Conservation (phyloP, 495 filamentous ascomycete species). For the Hypoxylon perforatum region DNA sequence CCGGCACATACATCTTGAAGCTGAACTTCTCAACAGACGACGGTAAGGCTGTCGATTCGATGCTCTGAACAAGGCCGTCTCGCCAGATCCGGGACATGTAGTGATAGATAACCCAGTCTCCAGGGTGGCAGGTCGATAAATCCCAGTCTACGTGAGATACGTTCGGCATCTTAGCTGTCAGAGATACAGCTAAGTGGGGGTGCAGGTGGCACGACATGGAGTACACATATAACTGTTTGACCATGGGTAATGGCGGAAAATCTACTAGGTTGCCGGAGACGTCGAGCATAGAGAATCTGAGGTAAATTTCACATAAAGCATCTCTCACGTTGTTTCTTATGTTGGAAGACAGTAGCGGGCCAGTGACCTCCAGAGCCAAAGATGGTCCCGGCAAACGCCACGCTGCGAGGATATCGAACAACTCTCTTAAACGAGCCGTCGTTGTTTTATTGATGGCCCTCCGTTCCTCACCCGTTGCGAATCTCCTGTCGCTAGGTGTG, state of each 20-base stretch:
- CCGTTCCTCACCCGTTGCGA: neutral
- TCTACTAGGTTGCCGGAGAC: neutral
- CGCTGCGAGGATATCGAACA: neutral
- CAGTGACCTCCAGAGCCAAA: neutral
- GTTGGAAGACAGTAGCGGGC: neutral
- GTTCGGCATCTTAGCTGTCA: constrained; percentile 1
- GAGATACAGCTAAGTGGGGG: neutral
- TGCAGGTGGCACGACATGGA: neutral
- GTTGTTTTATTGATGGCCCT: neutral
- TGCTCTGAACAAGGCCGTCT: neutral
- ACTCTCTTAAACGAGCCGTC: neutral
- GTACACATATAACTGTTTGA: constrained; percentile 1
- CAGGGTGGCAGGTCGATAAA: neutral
- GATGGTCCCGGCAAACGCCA: constrained; percentile 1
- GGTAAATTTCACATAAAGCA: neutral
- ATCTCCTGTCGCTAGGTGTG: neutral
- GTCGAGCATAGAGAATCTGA: constrained; percentile 2
- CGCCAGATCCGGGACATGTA: neutral
- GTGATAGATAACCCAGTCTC: neutral
- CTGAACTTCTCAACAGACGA: neutral
- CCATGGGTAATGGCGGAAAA: neutral
- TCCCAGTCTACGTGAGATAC: neutral
- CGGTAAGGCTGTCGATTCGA: neutral
- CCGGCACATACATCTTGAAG: neutral
- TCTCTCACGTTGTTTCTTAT: too few species aligned